Evolutionary conservation across 495 filamentous ascomycete genomes (phyloP).

Genomic region (Melanomma pulvis-pyrius): DNA sequence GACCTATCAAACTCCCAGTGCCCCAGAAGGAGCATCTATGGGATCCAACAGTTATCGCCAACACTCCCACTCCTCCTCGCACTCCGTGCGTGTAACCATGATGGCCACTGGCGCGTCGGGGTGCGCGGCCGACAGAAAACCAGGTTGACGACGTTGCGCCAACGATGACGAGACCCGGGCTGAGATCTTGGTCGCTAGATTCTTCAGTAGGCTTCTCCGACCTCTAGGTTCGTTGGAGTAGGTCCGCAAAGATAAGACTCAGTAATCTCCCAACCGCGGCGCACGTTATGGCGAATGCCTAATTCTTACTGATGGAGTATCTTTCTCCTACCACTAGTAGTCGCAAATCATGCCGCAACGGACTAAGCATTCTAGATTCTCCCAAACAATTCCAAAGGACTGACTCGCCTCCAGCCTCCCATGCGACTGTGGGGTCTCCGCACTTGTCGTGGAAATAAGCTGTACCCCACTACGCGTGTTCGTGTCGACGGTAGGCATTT

Average conservation of each 20-base stretch:
- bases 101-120: not conserved
- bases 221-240: not conserved
- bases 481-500: constrained; percentile 10
- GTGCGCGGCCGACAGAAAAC: not conserved
- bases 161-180: constrained; percentile 6
- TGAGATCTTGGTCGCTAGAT: not conserved
- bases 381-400: not conserved
- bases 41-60: constrained; percentile 1
- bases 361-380: not conserved
- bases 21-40: not conserved
- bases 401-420: not conserved
- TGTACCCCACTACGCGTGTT: constrained; percentile 1
- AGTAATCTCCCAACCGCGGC: not conserved
- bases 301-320: not conserved
- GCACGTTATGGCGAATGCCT: not conserved
- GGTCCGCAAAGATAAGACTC: not conserved
- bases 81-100: constrained; percentile 7
- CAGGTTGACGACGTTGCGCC: not conserved
- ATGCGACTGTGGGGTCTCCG: constrained; percentile 21
- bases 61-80: not conserved
- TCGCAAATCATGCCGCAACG: not conserved
- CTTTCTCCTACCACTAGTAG: not conserved
- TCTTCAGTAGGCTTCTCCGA: not conserved
- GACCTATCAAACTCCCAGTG: constrained; percentile 25
- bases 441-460: constrained; percentile 23